phyloP scores from a whole-genome alignment of 768 basidiomycete genomes.

The Leucosporidium creatinivorum region DNA sequence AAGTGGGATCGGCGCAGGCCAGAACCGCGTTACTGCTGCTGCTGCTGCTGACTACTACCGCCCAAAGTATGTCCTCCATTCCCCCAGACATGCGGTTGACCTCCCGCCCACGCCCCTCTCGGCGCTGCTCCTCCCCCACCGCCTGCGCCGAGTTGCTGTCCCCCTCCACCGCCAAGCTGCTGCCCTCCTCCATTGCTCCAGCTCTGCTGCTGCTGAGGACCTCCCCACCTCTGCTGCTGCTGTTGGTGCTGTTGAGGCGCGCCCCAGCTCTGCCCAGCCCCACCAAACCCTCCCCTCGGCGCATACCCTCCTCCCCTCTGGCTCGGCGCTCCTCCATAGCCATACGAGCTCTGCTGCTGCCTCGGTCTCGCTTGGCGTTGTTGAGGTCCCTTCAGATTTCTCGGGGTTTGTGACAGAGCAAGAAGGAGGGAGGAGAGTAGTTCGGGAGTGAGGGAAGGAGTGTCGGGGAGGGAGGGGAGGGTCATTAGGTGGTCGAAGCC shows the following conservation, averaged over 20 bases:
- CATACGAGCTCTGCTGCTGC: not conserved
- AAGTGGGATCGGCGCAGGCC: too few species aligned
- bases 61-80: not conserved
- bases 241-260: not conserved
- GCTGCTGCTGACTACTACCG: too few species aligned
- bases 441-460: conserved; percentile 6
- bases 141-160: not conserved
- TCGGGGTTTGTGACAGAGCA: not conserved
- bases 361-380: not conserved
- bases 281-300: too few species aligned
- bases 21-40: too few species aligned
- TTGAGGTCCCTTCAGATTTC: not conserved
- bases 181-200: not conserved
- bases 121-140: not conserved
- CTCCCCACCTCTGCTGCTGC: too few species aligned
- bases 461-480: conserved; percentile 20
- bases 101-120: not conserved
- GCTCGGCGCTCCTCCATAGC: not conserved
- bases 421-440: conserved; percentile 4
- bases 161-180: not conserved
- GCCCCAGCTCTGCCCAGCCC: too few species aligned
- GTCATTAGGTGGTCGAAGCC: conserved; percentile 29
- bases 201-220: not conserved
- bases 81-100: not conserved
- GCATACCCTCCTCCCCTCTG: not conserved